Percentiles rank a stretch among this genome's conserved stretches.
Conservation (phyloP, 2,329 filamentous ascomycete genomes). For the Madurella mycetomatis region DNA sequence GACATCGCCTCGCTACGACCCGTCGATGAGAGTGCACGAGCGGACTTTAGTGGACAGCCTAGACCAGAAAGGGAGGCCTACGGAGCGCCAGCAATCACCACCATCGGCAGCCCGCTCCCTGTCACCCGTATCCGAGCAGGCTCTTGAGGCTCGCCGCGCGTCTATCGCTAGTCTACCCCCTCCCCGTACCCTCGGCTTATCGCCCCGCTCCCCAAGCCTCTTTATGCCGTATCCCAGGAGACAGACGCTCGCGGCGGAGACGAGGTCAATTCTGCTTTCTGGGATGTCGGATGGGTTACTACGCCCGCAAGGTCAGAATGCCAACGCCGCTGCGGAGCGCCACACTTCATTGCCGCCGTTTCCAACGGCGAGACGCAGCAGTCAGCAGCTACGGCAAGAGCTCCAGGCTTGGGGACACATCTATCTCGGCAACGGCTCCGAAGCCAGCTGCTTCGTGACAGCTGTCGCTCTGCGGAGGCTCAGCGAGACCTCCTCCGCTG, state of each 20-base stretch:
- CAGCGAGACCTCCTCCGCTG: conserved; percentile 26
- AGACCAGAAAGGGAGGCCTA: conserved; percentile 27
- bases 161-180: conserved; percentile 14
- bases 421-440: conserved; percentile 38
- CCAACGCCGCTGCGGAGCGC: conserved; percentile 20
- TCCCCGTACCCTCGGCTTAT: conserved; percentile 17
- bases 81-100: conserved; percentile 11
- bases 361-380: conserved; percentile 19
- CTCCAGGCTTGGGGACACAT: conserved; percentile 40
- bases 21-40: conserved; percentile 34
- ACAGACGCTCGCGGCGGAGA: conserved; percentile 30
- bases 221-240: conserved; percentile 21
- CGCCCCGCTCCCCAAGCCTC: conserved; percentile 13
- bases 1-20: conserved; percentile 30
- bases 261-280: conserved; percentile 31
- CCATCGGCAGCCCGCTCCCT: conserved; percentile 17
- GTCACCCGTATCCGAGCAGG: conserved; percentile 31
- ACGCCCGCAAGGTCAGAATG: conserved; percentile 9
- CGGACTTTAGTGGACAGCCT: conserved; percentile 34
- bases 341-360: conserved; percentile 24
- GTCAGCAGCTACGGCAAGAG: conserved; percentile 30
- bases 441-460: conserved; percentile 44
- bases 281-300: conserved; percentile 19
- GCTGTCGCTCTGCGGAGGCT: conserved; percentile 38
- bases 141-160: conserved; percentile 15